Percentiles rank a stretch among this genome's conserved stretches.
These are phyloP conservation scores for Leccinellum luteum DNA, from an alignment of 768 basidiomycete species.

Conservation along the genomic window DNA sequence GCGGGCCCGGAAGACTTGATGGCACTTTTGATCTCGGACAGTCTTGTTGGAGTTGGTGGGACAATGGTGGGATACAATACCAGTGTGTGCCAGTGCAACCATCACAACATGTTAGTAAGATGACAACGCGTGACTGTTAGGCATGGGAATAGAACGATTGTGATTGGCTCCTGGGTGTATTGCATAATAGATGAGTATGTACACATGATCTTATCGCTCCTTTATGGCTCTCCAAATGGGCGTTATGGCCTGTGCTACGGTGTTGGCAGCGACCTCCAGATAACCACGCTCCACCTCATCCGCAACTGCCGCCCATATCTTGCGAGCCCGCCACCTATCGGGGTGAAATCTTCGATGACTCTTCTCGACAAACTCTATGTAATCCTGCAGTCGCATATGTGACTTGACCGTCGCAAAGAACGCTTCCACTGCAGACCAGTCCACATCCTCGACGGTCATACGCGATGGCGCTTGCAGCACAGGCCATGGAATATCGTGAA, in stretches of 20 bases:
- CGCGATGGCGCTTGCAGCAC: conserved; percentile 52
- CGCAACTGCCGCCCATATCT: conserved; percentile 53
- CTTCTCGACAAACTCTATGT: conserved; percentile 62
- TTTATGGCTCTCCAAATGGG: conserved; percentile 57
- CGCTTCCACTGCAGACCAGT: conserved; percentile 66
- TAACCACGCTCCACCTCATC: conserved; percentile 58
- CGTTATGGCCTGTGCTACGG: conserved; percentile 71
- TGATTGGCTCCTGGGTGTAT: neutral
- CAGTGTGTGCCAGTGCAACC: neutral
- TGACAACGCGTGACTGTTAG: neutral
- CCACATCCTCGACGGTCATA: conserved; percentile 62
- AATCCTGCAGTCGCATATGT: conserved; percentile 60
- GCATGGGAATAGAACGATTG: neutral
- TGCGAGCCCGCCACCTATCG: conserved; percentile 73
- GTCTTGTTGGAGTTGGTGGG: neutral
- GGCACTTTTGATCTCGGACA: neutral
- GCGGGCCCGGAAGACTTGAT: neutral
- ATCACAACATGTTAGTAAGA: neutral
- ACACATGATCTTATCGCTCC: conserved; percentile 19
- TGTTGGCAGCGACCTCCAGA: conserved; percentile 69
- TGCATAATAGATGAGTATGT: neutral
- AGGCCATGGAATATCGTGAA: conserved; percentile 75
- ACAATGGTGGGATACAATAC: neutral
- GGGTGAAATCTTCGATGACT: conserved; percentile 77
- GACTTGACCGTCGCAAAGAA: conserved; percentile 59